phyloP scores from a whole-genome alignment of 2,329 filamentous ascomycete species.

The Cercospora brassicicola region DNA sequence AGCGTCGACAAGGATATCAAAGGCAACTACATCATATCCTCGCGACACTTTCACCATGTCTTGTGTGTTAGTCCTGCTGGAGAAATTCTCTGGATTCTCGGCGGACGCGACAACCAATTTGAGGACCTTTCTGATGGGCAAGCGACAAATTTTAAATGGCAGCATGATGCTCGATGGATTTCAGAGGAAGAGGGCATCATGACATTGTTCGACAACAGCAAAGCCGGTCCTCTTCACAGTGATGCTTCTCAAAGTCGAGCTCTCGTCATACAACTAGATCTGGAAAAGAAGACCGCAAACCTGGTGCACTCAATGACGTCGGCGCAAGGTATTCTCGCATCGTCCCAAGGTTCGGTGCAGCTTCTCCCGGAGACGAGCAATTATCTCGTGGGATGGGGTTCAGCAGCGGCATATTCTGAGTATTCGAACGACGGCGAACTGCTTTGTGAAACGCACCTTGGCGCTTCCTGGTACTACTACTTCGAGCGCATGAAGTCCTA shows the following conservation, averaged over 20 bases:
- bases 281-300: constrained; percentile 45
- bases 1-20: constrained; percentile 51
- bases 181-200: constrained; percentile 36
- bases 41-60: constrained; percentile 46
- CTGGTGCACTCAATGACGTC: constrained; percentile 49
- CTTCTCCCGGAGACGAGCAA: constrained; percentile 48
- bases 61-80: constrained; percentile 48
- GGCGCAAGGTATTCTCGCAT: constrained; percentile 44
- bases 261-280: constrained; percentile 43
- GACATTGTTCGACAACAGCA: constrained; percentile 53
- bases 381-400: constrained; percentile 59
- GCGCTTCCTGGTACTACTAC: constrained; percentile 34
- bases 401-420: constrained; percentile 53
- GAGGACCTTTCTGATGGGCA: constrained; percentile 44
- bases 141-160: constrained; percentile 53
- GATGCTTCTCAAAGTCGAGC: constrained; percentile 42
- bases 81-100: constrained; percentile 53
- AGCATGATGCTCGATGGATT: constrained; percentile 55
- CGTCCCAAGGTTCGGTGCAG: constrained; percentile 56
- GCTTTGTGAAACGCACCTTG: constrained; percentile 48
- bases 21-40: constrained; percentile 53
- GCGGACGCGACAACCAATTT: constrained; percentile 50
- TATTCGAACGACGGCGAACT: constrained; percentile 44
- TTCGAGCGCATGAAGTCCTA: constrained; percentile 41
- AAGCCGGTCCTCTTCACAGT: constrained; percentile 47